A percentile compares a stretch with the other conserved stretches of the same genome.
Conservation (phyloP, 169 alveolate species). For the Cyclospora cayetanensis region DNA sequence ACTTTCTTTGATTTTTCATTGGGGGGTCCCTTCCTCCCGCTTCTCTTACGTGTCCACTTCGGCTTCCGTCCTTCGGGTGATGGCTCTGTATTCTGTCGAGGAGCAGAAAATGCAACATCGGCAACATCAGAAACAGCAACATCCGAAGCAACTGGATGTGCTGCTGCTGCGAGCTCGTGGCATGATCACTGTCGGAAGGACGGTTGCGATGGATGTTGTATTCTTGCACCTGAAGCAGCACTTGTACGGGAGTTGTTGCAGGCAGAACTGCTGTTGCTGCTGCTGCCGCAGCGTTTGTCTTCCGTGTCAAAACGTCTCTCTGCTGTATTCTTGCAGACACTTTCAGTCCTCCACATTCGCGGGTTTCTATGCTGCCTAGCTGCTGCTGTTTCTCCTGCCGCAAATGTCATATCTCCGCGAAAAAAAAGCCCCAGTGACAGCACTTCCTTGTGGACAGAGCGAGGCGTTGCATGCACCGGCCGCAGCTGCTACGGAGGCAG, state of each 20-base stretch:
- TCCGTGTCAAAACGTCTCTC: not conserved
- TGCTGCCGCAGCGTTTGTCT: not conserved
- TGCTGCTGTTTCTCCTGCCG: not conserved
- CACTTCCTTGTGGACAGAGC: not conserved
- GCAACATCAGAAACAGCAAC: slow-evolving; percentile 41
- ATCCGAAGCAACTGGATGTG: not conserved
- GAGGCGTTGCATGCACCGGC: not conserved
- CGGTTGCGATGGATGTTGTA: not conserved
- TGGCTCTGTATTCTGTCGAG: not conserved
- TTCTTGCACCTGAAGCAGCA: not conserved
- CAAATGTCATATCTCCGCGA: too few relatives aligned
- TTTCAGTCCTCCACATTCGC: not conserved
- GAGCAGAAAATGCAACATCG: not conserved
- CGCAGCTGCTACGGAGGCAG: too few relatives aligned
- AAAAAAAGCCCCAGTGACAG: not conserved
- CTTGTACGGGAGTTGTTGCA: not conserved
- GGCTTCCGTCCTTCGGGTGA: not conserved
- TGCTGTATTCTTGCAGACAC: not conserved
- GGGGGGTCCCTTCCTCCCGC: slow-evolving; percentile 2
- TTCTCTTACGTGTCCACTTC: not conserved
- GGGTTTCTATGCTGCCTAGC: not conserved
- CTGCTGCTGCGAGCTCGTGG: too few relatives aligned
- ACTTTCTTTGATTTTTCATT: not conserved
- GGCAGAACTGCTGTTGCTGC: not conserved
- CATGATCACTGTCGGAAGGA: too few relatives aligned